Base-by-base conservation (phyloP, 257 asterid genomes). In the Buddleja alternifolia region DNA sequence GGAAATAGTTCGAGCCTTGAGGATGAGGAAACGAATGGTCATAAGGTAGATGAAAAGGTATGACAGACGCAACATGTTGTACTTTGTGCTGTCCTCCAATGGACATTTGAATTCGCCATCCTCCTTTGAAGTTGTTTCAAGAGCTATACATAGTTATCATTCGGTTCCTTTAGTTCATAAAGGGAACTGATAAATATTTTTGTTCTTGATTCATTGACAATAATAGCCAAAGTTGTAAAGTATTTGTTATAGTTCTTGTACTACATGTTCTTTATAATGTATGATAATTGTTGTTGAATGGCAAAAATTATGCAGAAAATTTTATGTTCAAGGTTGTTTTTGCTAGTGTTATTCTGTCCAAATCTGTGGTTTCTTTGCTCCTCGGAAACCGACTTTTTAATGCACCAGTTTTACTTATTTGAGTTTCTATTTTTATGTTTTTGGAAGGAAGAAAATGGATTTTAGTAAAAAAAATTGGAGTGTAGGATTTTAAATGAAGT, bases 11-110 rank as follows among this genome's bases (percentile, higher is more conserved):
- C 52, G 24, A 78, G 75, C 64, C 57, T 58, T 3, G 73, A 47
- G 67, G 56, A 16, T 3, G 70, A 73, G 63, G 85, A 82, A 70
- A 58, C 71, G 51, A 76, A 82, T 21, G 81, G 78, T 73, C 79
- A 77, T 61, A 73, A 68, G 15, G 79, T 42, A 36, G 87, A 79
- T 51, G 80, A 73, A 69, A 75, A 77, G 63, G 63, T 37, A 29
- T 64, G 74, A 73, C 56, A 71, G 32, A 70, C 53, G 57, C 46
- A 0, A n/a, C 47, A 2, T 37, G 44, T 48, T 44, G 55, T 52
- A 32, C 60, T 57, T 44, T 29, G 34, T 1, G 5, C 34, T n/a
- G n/a, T n/a, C n/a, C n/a, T n/a, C 8, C 16, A 41, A 48, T 40
- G 56, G 63, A 25, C 41, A 23, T 17, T 17, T 36, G 21, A 16